Evolutionary conservation across 768 basidiomycete genomes (phyloP).

Genomic region (Russula griseocarnosa): DNA sequence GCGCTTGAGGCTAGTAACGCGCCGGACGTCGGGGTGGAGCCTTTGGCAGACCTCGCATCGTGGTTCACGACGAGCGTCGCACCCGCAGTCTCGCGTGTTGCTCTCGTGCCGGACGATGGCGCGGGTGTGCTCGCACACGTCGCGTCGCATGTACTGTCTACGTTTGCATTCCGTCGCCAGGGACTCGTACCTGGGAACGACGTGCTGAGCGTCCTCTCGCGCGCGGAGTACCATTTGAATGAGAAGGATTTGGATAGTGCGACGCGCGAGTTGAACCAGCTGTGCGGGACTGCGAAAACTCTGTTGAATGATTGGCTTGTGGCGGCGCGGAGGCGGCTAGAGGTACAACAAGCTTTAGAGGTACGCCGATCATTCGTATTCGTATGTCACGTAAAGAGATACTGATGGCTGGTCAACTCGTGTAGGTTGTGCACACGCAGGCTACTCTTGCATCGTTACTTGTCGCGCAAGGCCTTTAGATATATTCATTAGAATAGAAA

Average conservation of each 20-base stretch:
- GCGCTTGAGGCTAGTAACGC: constrained; percentile 64
- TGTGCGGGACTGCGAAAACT: constrained; percentile 74
- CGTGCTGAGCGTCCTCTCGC: constrained; percentile 78
- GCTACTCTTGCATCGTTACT: constrained; percentile 79
- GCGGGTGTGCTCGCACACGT: constrained; percentile 86
- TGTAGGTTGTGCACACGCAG: constrained; percentile 75
- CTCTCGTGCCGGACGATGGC: constrained; percentile 86
- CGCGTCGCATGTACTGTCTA: constrained; percentile 71
- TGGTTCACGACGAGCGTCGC: constrained; percentile 86
- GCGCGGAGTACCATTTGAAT: constrained; percentile 84
- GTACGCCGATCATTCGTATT: constrained; percentile 38
- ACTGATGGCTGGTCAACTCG: constrained; percentile 22
- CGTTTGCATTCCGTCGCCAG: constrained; percentile 72
- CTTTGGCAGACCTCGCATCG: constrained; percentile 81
- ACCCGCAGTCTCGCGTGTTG: constrained; percentile 81
- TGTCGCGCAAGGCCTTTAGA: constrained; percentile 46
- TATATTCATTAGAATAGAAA: constrained; percentile 16
- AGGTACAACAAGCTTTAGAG: constrained; percentile 90
- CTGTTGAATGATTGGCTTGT: constrained; percentile 85
- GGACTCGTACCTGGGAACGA: constrained; percentile 80
- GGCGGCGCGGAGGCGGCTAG: constrained; percentile 80
- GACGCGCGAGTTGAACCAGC: constrained; percentile 85
- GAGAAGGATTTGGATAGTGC: constrained; percentile 93
- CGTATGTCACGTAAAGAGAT: background rate
- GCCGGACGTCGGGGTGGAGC: constrained; percentile 82